Evolutionary conservation across 2,329 filamentous ascomycete species (phyloP).

Genomic region (Tolypocladium nubicola): DNA sequence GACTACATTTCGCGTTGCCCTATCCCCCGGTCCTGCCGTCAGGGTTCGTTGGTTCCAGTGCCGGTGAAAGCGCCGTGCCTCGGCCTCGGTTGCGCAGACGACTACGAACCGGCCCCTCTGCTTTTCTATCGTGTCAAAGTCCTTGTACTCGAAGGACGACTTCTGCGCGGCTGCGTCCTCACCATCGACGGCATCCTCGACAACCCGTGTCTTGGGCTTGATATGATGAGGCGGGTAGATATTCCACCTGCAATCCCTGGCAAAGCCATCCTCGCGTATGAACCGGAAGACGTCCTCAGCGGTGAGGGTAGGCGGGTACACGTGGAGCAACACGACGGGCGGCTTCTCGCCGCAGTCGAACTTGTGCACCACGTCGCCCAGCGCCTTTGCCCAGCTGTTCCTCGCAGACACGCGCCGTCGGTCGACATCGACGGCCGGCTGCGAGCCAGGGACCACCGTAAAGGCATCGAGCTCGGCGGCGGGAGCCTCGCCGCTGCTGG

Average conservation of each 20-base stretch:
- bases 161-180: background rate
- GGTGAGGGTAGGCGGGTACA: slow-evolving; percentile 18
- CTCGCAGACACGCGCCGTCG: slow-evolving; percentile 10
- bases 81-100: slow-evolving; percentile 17
- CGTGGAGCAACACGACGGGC: slow-evolving; percentile 18
- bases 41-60: slow-evolving; percentile 27
- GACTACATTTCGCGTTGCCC: slow-evolving; percentile 11
- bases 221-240: slow-evolving; percentile 9
- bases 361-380: slow-evolving; percentile 11
- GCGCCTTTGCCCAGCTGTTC: slow-evolving; percentile 14
- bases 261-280: slow-evolving; percentile 30
- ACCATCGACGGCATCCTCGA: slow-evolving; percentile 5
- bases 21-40: slow-evolving; percentile 4
- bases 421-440: slow-evolving; percentile 4
- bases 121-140: slow-evolving; percentile 10
- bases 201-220: background rate
- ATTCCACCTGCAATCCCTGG: slow-evolving; percentile 18
- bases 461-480: slow-evolving; percentile 14
- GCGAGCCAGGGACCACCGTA: slow-evolving; percentile 17
- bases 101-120: slow-evolving; percentile 20
- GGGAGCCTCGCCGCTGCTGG: slow-evolving; percentile 4
- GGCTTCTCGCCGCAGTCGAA: slow-evolving; percentile 14
- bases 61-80: slow-evolving; percentile 29
- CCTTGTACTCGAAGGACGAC: background rate
- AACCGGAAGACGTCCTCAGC: slow-evolving; percentile 21